phyloP scores from a whole-genome alignment of 139 green algal species.

The Chlamydomonas sphaeroides region DNA sequence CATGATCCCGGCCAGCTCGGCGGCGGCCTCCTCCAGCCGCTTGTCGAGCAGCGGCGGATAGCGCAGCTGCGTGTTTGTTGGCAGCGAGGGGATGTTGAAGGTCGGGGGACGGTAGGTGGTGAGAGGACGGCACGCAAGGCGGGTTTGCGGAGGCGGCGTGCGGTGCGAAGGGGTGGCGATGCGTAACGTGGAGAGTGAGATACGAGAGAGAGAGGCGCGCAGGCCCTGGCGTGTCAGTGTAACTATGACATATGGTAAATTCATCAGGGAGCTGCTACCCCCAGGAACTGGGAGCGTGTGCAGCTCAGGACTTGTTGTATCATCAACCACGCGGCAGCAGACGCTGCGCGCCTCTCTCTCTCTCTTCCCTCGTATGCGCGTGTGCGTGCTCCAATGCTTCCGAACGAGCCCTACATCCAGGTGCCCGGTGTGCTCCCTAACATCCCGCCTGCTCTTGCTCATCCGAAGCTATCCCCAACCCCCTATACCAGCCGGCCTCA shows the following conservation, averaged over 20 bases:
- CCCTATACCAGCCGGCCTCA: constrained; percentile 40
- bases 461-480: neutral
- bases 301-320: constrained; percentile 31
- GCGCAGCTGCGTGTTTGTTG: constrained; percentile 59
- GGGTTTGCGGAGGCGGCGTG: no score
- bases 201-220: no score
- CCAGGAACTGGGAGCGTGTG: constrained; percentile 33
- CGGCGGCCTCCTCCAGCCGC: constrained; percentile 79
- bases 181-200: no score
- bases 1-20: constrained; percentile 83
- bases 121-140: no score
- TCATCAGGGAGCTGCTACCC: constrained; percentile 41
- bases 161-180: no score
- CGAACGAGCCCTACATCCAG: no score
- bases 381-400: no score
- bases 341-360: no score
- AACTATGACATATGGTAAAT: constrained; percentile 42
- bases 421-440: no score
- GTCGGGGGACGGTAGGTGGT: no score
- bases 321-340: constrained; percentile 35
- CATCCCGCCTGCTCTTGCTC: no score
- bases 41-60: constrained; percentile 92
- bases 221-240: constrained; percentile 28
- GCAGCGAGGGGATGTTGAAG: neutral
- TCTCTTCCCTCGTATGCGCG: neutral